Evolutionary conservation across 2,329 filamentous ascomycete genomes (phyloP).

Genomic region (Myotisia sp.): DNA sequence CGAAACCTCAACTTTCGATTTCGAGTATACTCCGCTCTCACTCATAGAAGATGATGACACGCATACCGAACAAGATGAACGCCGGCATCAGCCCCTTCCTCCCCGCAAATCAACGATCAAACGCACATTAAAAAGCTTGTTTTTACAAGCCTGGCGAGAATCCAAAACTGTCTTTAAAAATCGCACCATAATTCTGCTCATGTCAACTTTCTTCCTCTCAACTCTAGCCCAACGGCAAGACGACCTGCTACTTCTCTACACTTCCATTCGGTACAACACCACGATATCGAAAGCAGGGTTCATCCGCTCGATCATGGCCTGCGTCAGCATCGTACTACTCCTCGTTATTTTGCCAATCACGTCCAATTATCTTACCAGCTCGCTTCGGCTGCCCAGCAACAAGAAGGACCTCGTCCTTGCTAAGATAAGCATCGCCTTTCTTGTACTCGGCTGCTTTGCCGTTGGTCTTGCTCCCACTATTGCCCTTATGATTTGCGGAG

Average conservation of each 20-base stretch:
- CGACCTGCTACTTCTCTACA: constrained; percentile 37
- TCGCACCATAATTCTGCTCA: constrained; percentile 28
- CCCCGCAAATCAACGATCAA: not conserved
- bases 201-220: constrained; percentile 36
- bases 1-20: constrained; percentile 3
- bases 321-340: constrained; percentile 35
- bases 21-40: not conserved
- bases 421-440: constrained; percentile 32
- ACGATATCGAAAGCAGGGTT: constrained; percentile 31
- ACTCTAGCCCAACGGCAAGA: constrained; percentile 35
- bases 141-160: constrained; percentile 6
- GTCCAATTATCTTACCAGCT: constrained; percentile 22
- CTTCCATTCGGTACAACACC: constrained; percentile 38
- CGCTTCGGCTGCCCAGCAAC: constrained; percentile 19
- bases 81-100: not conserved
- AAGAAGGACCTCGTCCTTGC: constrained; percentile 35
- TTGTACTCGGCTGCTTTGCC: constrained; percentile 31
- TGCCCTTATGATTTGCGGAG: constrained; percentile 29
- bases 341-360: constrained; percentile 32
- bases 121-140: constrained; percentile 3
- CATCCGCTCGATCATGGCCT: constrained; percentile 34
- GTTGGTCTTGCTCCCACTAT: constrained; percentile 34
- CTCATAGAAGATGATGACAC: not conserved
- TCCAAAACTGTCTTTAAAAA: constrained; percentile 21
- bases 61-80: not conserved